Base-by-base conservation (phyloP, 176 grass and related monocot genomes). In the Aegilops speltoides region DNA sequence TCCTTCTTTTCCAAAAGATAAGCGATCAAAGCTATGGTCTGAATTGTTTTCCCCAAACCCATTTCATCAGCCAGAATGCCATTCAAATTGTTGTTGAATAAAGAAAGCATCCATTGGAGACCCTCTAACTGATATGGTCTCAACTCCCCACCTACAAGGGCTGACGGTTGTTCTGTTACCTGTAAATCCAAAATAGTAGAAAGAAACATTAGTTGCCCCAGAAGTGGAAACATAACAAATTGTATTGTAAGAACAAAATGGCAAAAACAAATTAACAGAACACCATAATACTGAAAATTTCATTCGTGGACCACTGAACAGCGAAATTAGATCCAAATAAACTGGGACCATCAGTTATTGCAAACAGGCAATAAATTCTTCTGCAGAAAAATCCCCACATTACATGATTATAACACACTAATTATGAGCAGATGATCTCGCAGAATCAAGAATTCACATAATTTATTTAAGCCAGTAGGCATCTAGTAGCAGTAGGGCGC, bases 51-150 rank as follows among this genome's bases (percentile, higher is more conserved):
- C 73, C 97, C 97, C 54, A 99, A 88, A 89, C 97, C 97, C 97
- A 99, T 99, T 96, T 99, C 97, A 91, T 99, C 97, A 81, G 97
- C 97, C 54, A 99, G 89, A 80, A 99, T 99, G 63, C 97, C 97
- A 91, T 99, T 99, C 86, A 99, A 78, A 88, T 99, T 99, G 77
- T 99, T 99, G 83, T 99, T 99, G 81, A 96, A 99, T 78, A 99
- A 82, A 57, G 97, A 99, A 82, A 99, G 97, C 97, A 99, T 99
- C 97, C 97, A 99, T 64, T 99, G 97, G 80, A 99, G 94, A 61
- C 97, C 97, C 90, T 99, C 97, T 81, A 99, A 36, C 78, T 99
- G 97, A 92, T 99, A 99, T 79, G 90, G 54, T 79, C 97, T 93
- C 69, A 99, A 78, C 76, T 91, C 90, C 48, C 97, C 97, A 32